Evolutionary conservation across 805 yeast species (phyloP).

Genomic region (Candida yuanshanica): DNA sequence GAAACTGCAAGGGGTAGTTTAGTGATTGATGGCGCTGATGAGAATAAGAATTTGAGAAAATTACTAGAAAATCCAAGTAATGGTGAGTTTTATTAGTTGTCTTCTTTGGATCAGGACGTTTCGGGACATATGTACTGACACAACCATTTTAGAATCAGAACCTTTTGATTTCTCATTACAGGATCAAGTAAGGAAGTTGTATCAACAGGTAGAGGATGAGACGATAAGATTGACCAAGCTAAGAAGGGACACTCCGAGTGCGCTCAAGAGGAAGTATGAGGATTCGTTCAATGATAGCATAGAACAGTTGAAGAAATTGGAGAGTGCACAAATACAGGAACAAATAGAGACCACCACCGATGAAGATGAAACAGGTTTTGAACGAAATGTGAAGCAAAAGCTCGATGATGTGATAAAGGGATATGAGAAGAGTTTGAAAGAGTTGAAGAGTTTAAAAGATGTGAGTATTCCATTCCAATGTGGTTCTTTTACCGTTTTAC

Average conservation of each 20-base stretch:
- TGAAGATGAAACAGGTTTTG: slow-evolving; percentile 9
- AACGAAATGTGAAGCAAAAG: slow-evolving; percentile 3
- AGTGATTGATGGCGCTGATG: slow-evolving; percentile 48
- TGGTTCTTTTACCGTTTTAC: background rate
- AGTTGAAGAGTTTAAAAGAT: slow-evolving; percentile 16
- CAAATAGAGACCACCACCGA: slow-evolving; percentile 4
- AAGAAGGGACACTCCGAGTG: slow-evolving; percentile 46
- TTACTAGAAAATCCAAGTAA: slow-evolving; percentile 19
- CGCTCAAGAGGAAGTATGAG: slow-evolving; percentile 33
- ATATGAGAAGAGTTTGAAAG: slow-evolving; percentile 13
- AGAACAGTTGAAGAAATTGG: slow-evolving; percentile 14
- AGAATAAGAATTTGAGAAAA: slow-evolving; percentile 20
- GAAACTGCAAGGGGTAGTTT: slow-evolving; percentile 52
- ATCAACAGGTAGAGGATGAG: slow-evolving; percentile 56
- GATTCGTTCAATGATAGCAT: slow-evolving; percentile 28
- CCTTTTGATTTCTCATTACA: slow-evolving; percentile 67
- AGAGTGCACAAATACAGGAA: background rate
- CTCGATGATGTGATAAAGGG: slow-evolving; percentile 8
- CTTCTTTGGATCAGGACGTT: background rate
- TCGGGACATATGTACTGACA: background rate
- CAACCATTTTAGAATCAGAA: slow-evolving; percentile 39
- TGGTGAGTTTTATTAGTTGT: slow-evolving; percentile 17
- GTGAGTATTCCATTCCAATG: slow-evolving; percentile 10
- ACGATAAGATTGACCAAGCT: slow-evolving; percentile 51
- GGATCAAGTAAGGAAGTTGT: slow-evolving; percentile 48